Evolutionary conservation across 106 monocot genomes (phyloP).

Genomic region (Amphibolis antarctica): DNA sequence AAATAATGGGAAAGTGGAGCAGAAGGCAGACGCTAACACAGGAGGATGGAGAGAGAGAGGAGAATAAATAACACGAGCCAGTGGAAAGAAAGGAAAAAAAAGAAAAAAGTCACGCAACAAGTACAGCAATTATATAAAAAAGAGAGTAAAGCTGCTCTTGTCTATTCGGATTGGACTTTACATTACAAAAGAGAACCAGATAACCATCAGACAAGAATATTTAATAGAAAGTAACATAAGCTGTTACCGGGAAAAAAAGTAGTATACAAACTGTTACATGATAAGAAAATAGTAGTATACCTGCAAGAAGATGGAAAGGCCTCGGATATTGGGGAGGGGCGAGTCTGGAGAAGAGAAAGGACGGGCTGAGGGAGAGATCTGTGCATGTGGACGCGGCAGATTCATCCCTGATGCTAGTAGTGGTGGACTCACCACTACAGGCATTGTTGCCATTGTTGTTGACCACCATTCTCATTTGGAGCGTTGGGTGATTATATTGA

Average conservation of each 20-base stretch:
- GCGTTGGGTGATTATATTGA: neutral
- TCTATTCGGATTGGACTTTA: too few species aligned
- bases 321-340: neutral
- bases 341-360: slow-evolving; percentile 12
- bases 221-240: too few species aligned
- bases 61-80: too few species aligned
- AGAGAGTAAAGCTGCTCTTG: too few species aligned
- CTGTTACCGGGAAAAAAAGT: too few species aligned
- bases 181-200: neutral
- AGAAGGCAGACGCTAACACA: neutral
- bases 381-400: slow-evolving; percentile 17
- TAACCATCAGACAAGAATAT: too few species aligned
- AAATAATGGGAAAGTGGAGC: neutral
- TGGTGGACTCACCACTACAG: slow-evolving; percentile 13
- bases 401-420: slow-evolving; percentile 19
- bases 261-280: neutral
- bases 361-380: slow-evolving; percentile 20
- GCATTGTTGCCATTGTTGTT: slow-evolving; percentile 4
- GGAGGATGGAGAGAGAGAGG: too few species aligned
- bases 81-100: neutral
- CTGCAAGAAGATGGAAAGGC: slow-evolving; percentile 6
- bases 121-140: too few species aligned
- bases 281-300: slow-evolving; percentile 2
- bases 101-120: neutral
- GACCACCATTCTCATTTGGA: neutral